Evolutionary conservation across 2,329 filamentous ascomycete genomes (phyloP).

Genomic region (Xylariales sp.): DNA sequence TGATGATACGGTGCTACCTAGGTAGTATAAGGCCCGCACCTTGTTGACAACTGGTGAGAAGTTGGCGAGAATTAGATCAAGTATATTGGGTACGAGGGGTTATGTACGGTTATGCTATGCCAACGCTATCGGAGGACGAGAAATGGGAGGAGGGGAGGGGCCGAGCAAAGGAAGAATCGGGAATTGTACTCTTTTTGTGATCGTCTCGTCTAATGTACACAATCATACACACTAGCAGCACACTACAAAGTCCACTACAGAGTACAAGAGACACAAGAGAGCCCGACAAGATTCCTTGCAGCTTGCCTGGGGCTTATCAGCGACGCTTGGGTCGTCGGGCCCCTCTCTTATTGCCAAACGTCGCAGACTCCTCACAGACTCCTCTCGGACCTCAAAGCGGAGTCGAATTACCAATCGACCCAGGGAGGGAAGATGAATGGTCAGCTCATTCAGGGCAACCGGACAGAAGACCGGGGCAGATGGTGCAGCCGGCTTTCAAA

Average conservation of each 20-base stretch:
- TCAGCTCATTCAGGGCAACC: constrained; percentile 19
- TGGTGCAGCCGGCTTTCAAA: constrained; percentile 23
- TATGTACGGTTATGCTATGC: constrained; percentile 7
- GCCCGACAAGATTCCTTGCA: constrained; percentile 20
- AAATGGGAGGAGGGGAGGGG: constrained; percentile 10
- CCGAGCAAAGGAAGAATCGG: constrained; percentile 20
- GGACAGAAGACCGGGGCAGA: constrained; percentile 4
- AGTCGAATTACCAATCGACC: constrained; percentile 38
- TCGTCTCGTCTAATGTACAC: constrained; percentile 21
- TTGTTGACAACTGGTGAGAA: constrained; percentile 2
- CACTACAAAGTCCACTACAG: too few relatives aligned
- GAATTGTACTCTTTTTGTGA: constrained; percentile 33
- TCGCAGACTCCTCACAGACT: constrained; percentile 31
- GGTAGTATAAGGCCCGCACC: constrained; percentile 3
- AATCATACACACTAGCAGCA: too few relatives aligned
- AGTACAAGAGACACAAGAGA: not conserved
- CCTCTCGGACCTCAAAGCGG: constrained; percentile 36
- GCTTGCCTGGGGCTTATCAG: constrained; percentile 20
- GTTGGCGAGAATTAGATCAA: constrained; percentile 1
- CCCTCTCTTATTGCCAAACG: constrained; percentile 38
- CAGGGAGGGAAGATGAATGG: constrained; percentile 32
- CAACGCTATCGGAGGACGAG: constrained; percentile 8
- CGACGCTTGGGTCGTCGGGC: constrained; percentile 32
- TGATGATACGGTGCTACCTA: not conserved
- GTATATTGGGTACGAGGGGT: constrained; percentile 12